Conservation (phyloP, 257 asterid species). For the Nicotiana sylvestris region DNA sequence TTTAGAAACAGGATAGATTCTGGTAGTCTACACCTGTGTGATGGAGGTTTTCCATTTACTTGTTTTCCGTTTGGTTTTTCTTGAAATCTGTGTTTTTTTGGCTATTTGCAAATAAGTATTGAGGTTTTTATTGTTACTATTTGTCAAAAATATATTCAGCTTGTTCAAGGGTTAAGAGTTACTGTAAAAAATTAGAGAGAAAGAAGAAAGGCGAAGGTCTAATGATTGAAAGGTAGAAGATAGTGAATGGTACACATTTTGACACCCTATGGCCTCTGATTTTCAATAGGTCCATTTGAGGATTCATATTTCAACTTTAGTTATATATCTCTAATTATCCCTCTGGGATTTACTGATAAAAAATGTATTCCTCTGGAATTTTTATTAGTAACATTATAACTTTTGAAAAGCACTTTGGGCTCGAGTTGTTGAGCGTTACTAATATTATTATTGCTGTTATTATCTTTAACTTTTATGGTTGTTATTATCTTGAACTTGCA, state of each 20-base stretch:
- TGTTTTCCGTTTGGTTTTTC: constrained; percentile 43
- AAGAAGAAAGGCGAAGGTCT: neutral
- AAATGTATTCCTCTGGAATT: too few species aligned
- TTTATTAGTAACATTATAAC: too few species aligned
- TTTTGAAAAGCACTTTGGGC: too few species aligned
- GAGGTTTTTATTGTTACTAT: neutral
- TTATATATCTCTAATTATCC: neutral
- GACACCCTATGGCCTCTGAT: neutral
- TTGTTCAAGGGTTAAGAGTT: neutral
- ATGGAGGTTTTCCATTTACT: constrained; percentile 36
- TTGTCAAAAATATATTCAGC: neutral
- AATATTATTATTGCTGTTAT: too few species aligned
- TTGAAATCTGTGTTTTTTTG: neutral
- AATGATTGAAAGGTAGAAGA: neutral
- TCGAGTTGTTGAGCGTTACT: too few species aligned
- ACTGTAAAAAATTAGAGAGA: neutral
- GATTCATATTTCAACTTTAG: neutral
- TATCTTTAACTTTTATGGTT: too few species aligned
- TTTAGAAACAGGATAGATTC: constrained; percentile 45
- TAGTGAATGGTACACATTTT: neutral
- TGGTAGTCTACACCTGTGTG: constrained; percentile 62
- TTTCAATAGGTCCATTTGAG: neutral
- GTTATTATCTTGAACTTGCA: too few species aligned
- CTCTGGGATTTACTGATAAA: neutral
- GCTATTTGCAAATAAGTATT: too few species aligned